Percentiles rank a stretch among this genome's conserved stretches.
Evolutionary conservation across 164 flowering plant species (phyloP).

Genomic region (Paratinospora sagittata): DNA sequence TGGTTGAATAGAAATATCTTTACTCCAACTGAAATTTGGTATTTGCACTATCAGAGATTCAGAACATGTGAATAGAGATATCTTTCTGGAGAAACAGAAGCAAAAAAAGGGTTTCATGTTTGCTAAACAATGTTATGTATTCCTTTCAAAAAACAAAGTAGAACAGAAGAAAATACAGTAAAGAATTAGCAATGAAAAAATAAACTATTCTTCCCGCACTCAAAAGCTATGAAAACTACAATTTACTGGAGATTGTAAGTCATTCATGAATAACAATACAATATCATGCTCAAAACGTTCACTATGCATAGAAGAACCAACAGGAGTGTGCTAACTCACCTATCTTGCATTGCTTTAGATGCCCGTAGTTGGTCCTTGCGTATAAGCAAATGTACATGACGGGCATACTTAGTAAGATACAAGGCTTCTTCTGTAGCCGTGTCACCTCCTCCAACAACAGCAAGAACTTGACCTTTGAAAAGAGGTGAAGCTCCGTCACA

Average conservation of each 20-base stretch:
- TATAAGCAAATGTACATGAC: constrained; percentile 90
- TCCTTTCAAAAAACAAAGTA: too few species aligned
- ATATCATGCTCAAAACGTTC: not conserved
- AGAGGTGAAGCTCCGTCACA: constrained; percentile 99
- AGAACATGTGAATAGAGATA: too few species aligned
- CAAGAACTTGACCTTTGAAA: constrained; percentile 88
- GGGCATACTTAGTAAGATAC: constrained; percentile 92
- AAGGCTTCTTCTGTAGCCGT: constrained; percentile 98
- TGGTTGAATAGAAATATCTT: too few species aligned
- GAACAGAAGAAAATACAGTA: too few species aligned
- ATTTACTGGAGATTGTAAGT: not conserved
- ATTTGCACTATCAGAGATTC: too few species aligned
- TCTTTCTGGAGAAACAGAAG: too few species aligned
- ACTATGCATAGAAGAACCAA: not conserved
- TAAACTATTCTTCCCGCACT: not conserved
- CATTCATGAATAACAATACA: not conserved
- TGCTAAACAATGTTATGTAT: too few species aligned
- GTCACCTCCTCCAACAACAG: constrained; percentile 99
- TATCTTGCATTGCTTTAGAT: constrained; percentile 97
- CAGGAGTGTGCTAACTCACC: constrained; percentile 37
- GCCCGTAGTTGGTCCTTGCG: constrained; percentile 82
- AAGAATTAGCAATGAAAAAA: too few species aligned
- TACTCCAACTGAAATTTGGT: too few species aligned
- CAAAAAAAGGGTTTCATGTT: too few species aligned
- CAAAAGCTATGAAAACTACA: not conserved